These are phyloP conservation scores for Corynespora cassiicola DNA, from an alignment of 2,329 filamentous ascomycete species.

Conservation along the genomic window DNA sequence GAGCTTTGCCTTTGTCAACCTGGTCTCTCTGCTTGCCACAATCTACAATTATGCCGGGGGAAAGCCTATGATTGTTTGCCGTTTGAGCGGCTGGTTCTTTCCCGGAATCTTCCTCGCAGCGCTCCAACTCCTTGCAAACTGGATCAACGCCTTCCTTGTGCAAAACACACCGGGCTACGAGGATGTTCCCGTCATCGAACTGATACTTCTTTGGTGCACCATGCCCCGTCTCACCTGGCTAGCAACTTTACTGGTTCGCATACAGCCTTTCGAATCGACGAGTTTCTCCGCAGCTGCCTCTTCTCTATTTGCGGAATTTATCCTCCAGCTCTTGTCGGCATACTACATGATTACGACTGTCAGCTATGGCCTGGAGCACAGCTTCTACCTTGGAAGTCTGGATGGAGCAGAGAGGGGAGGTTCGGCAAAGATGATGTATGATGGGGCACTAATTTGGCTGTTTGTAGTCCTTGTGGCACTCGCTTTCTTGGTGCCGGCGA, in stretches of 20 bases:
- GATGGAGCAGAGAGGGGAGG: conserved; percentile 12
- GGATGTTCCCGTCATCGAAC: conserved; percentile 22
- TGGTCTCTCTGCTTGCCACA: conserved; percentile 21
- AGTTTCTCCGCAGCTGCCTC: conserved; percentile 18
- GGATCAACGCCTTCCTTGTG: conserved; percentile 27
- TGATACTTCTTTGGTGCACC: conserved; percentile 40
- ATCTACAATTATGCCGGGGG: too few species aligned
- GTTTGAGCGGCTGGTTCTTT: conserved; percentile 29
- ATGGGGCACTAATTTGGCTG: conserved; percentile 36
- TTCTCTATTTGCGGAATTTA: conserved; percentile 29
- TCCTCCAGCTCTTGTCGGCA: conserved; percentile 30
- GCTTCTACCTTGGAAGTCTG: conserved; percentile 30
- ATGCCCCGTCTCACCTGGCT: conserved; percentile 38
- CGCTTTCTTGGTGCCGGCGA: conserved; percentile 10
- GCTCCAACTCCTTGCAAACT: conserved; percentile 28
- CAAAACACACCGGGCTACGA: conserved; percentile 27
- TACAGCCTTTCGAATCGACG: conserved; percentile 14
- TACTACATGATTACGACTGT: conserved; percentile 32
- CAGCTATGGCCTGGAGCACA: conserved; percentile 32
- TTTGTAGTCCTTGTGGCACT: conserved; percentile 13
- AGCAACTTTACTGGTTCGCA: conserved; percentile 16
- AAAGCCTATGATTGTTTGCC: too few species aligned
- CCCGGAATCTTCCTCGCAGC: conserved; percentile 24
- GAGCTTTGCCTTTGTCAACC: conserved; percentile 28
- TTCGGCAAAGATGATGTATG: conserved; percentile 35